phyloP scores from a whole-genome alignment of 768 basidiomycete genomes.

The Trichaptum fuscoviolaceum region DNA sequence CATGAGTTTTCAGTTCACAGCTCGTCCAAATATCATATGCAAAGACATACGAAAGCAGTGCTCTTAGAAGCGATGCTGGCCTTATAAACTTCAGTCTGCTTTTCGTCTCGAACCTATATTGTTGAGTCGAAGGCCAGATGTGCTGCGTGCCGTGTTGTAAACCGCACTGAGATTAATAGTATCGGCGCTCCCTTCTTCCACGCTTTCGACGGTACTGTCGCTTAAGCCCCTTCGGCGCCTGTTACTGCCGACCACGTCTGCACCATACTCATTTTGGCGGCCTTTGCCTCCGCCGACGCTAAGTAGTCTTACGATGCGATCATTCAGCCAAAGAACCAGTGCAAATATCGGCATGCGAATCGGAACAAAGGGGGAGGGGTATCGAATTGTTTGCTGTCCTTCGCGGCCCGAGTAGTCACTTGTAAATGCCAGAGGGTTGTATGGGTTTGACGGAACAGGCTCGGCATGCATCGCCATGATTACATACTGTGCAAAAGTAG shows the following conservation, averaged over 20 bases:
- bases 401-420: background rate
- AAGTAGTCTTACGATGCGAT: constrained; percentile 56
- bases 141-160: background rate
- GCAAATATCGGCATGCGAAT: constrained; percentile 77
- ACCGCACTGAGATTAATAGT: background rate
- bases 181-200: constrained; percentile 53
- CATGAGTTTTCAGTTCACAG: too few relatives aligned
- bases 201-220: constrained; percentile 46
- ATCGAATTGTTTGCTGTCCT: constrained; percentile 31
- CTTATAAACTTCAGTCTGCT: background rate
- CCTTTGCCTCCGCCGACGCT: constrained; percentile 41
- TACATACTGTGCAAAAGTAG: constrained; percentile 52
- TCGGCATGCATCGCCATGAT: constrained; percentile 79
- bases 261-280: constrained; percentile 18
- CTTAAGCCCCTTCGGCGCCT: constrained; percentile 27
- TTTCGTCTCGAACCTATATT: background rate
- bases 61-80: background rate
- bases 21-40: too few relatives aligned
- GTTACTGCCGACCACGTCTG: constrained; percentile 4
- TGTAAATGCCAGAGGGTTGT: constrained; percentile 42
- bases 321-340: constrained; percentile 69
- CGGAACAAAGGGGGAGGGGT: constrained; percentile 75
- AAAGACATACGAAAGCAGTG: too few relatives aligned
- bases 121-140: background rate
- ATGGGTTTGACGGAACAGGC: constrained; percentile 73